Evolutionary conservation across 805 yeast species (phyloP).

Genomic region (Metschnikowia amazonensis): DNA sequence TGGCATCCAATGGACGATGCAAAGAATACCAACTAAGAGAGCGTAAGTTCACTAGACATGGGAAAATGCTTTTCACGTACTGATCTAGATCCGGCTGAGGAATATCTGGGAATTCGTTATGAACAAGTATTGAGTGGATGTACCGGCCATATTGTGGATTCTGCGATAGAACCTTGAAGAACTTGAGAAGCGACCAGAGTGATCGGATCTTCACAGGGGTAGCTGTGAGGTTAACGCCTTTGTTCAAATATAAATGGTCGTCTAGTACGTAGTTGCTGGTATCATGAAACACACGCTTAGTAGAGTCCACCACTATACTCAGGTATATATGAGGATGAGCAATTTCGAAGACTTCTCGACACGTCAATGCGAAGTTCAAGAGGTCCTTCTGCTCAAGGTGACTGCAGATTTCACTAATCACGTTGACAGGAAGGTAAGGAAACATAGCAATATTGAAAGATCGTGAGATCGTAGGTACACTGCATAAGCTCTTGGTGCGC

Average conservation of each 20-base stretch:
- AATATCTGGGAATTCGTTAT: slow-evolving; percentile 14
- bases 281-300: slow-evolving; percentile 8
- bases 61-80: slow-evolving; percentile 9
- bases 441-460: not conserved
- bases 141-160: slow-evolving; percentile 8
- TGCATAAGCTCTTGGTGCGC: not conserved
- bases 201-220: slow-evolving; percentile 16
- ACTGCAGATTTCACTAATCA: slow-evolving; percentile 7
- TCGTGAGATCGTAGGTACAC: not conserved
- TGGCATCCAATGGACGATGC: slow-evolving; percentile 9
- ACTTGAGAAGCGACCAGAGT: slow-evolving; percentile 14
- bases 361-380: slow-evolving; percentile 13
- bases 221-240: not conserved
- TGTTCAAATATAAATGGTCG: not conserved
- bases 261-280: not conserved
- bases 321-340: slow-evolving; percentile 12
- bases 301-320: slow-evolving; percentile 13
- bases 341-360: slow-evolving; percentile 3
- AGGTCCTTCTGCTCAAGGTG: slow-evolving; percentile 14
- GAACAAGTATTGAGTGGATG: slow-evolving; percentile 8
- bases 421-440: slow-evolving; percentile 10
- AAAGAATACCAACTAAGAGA: slow-evolving; percentile 14
- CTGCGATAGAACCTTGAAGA: slow-evolving; percentile 10
- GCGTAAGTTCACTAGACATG: slow-evolving; percentile 8
- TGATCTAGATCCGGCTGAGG: slow-evolving; percentile 11